Evolutionary conservation across 345 rosid genomes (phyloP), one percentile per base, ranked within the genome.

Genomic region (Pistacia vera): DNA sequence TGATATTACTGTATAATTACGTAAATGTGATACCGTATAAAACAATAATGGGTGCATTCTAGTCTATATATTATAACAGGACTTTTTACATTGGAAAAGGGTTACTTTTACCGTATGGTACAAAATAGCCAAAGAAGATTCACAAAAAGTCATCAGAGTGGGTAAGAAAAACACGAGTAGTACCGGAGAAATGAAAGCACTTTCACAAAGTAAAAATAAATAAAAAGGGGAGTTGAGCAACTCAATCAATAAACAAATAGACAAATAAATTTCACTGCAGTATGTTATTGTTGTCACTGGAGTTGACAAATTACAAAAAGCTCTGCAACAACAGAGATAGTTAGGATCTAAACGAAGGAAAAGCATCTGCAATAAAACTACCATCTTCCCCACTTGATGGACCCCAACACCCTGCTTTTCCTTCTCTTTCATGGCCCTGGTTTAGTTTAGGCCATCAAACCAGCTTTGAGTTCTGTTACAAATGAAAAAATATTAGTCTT

Each of bases 131-230:
- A 52, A 9, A 18, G 5, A 33, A 36, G 36, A 66, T 35, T 18
- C 38, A 28, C 77, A 55, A 33, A 17, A 49, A 75, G 81, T 76
- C 82, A n/a, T 52, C 36, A 18, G n/a, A 73, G 69, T 79, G 48
- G 86, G 85, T 77, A 20, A 68, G 83, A 73, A 79, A 78, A 70
- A 57, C 56, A 9, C 11, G 2, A 66, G 38, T 22, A 33, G 5
- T 11, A 46, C 67, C 64, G 66, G 49, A 76, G 57, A 66, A 66
- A 63, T 12, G 66, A 63, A 73, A 61, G 46, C 67, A 14, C 57
- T 54, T 54, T 20, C 3, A 18, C 22, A 59, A n/a, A 74, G 61
- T 17, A 58, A 60, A 72, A 1, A 5, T 0, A 0, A 41, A 41
- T 4, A 41, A 6, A 41, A 41, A 76, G 59, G 66, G 46, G 55